Base-by-base conservation (phyloP, 352 stramenopile genomes). In the Phytophthora meadii region DNA sequence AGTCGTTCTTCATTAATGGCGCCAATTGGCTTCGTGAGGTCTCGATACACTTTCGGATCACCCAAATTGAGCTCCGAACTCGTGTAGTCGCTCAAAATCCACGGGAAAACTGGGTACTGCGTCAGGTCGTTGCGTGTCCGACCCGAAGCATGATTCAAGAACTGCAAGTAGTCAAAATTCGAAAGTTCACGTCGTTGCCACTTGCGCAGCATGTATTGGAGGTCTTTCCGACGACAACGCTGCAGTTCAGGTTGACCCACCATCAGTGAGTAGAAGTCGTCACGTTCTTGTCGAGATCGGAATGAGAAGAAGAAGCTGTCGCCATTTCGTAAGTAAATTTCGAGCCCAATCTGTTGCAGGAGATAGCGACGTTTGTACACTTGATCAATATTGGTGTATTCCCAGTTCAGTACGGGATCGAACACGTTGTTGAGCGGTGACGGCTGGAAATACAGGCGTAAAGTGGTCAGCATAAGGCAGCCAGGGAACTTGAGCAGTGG, bases 71-170 rank as follows among this genome's bases (percentile, higher is more conserved):
- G 68, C 15, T 82, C 83, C 4, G 47, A 17, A 24, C 76, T 90
- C 15, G 65, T 84, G 69, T 98, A 99, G 70, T 98, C 87, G 47
- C 76, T 39, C 6, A 99, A 55, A 17, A 99, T 80, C 97, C 97
- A 99, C 30, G 97, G 97, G 69, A 99, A 98, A 15, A 99, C 89
- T 2, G 95, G 96, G 66, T 99, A 99, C 54, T 98, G 94, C 14
- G 84, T 95, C 56, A 97, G 46, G 51, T 97, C 91, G 57, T 97
- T 96, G 28, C 78, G 72, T 24, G 81, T 94, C 19, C 91, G 76
- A 0, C 88, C 89, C 5, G 88, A 87, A 11, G 84, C 72, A 48
- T 91, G 91, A 70, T 97, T 97, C 14, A 97, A 71, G 47, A 90
- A 93, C 42, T 77, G 69, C 27, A 97, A 69, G 65, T 97, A 97